These are phyloP conservation scores for Pichia cephalocereana DNA, from an alignment of 805 yeast species.

Conservation along the genomic window DNA sequence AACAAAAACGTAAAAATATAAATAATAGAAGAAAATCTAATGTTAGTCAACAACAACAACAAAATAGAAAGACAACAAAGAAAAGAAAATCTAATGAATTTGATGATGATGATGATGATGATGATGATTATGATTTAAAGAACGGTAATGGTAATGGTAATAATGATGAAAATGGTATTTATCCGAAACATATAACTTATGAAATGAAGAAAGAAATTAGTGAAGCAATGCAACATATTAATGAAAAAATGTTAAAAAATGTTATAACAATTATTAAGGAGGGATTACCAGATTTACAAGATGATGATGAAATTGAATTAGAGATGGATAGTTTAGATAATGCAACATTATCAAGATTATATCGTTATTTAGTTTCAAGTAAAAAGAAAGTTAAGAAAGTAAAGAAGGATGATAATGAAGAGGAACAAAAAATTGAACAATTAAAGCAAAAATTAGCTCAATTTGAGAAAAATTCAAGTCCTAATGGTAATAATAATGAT, in stretches of 20 bases:
- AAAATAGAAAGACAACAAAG: slow-evolving; percentile 14
- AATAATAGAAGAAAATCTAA: slow-evolving; percentile 3
- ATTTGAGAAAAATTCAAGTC: slow-evolving; percentile 38
- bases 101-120: not conserved
- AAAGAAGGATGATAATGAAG: slow-evolving; percentile 39
- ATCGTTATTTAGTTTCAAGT: slow-evolving; percentile 63
- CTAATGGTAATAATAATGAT: slow-evolving; percentile 22
- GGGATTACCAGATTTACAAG: slow-evolving; percentile 54
- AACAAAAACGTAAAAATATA: slow-evolving; percentile 28
- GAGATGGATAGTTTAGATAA: slow-evolving; percentile 92
- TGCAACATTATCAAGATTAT: slow-evolving; percentile 69
- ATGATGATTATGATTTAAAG: slow-evolving; percentile 28
- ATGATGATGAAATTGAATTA: slow-evolving; percentile 90
- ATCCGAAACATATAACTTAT: slow-evolving; percentile 55
- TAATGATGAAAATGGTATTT: slow-evolving; percentile 22
- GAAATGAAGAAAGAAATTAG: slow-evolving; percentile 95
- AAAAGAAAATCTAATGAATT: slow-evolving; percentile 19
- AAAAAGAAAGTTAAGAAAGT: slow-evolving; percentile 30
- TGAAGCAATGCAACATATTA: slow-evolving; percentile 66
- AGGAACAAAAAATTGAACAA: slow-evolving; percentile 66
- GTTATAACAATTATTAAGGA: slow-evolving; percentile 82
- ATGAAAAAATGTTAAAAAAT: slow-evolving; percentile 74
- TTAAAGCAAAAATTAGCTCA: slow-evolving; percentile 70
- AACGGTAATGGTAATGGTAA: slow-evolving; percentile 27
- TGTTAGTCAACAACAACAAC: too few relatives aligned